phyloP scores from a whole-genome alignment of 2,329 filamentous ascomycete genomes.

The Cercospora zeae-maydis region DNA sequence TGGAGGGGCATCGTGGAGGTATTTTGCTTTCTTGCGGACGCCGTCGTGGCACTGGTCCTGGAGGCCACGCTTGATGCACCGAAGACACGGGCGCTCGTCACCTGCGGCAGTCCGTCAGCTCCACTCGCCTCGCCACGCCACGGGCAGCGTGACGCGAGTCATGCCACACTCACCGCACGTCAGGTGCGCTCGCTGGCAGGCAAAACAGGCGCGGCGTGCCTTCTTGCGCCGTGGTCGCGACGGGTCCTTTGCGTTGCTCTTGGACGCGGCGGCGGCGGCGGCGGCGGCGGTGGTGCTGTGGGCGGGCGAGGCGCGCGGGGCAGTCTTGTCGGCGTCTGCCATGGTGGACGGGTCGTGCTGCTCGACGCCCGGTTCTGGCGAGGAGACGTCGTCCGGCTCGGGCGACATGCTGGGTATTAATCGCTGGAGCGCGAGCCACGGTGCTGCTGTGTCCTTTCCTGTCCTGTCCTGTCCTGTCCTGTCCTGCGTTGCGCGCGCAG shows the following conservation, averaged over 20 bases:
- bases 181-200: constrained; percentile 93
- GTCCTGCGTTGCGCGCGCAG: constrained; percentile 33
- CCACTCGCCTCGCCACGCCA: neutral
- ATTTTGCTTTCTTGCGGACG: constrained; percentile 97
- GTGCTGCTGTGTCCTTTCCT: constrained; percentile 18
- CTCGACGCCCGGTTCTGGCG: constrained; percentile 46
- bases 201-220: constrained; percentile 89
- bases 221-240: constrained; percentile 89
- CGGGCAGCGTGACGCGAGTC: neutral
- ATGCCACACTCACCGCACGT: constrained; percentile 79
- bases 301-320: constrained; percentile 37
- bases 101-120: constrained; percentile 52
- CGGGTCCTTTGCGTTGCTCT: constrained; percentile 73
- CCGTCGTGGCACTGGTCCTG: constrained; percentile 92
- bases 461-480: too few relatives aligned
- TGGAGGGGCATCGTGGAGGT: constrained; percentile 90
- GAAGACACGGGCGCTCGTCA: constrained; percentile 88
- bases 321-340: constrained; percentile 40
- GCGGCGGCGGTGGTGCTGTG: constrained; percentile 16
- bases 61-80: constrained; percentile 90
- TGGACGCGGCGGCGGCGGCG: constrained; percentile 25
- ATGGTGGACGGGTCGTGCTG: constrained; percentile 41
- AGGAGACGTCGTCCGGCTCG: constrained; percentile 48
- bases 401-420: constrained; percentile 48
- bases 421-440: constrained; percentile 7